Conservation (phyloP, 257 asterid genomes). For the Perilla frutescens region DNA sequence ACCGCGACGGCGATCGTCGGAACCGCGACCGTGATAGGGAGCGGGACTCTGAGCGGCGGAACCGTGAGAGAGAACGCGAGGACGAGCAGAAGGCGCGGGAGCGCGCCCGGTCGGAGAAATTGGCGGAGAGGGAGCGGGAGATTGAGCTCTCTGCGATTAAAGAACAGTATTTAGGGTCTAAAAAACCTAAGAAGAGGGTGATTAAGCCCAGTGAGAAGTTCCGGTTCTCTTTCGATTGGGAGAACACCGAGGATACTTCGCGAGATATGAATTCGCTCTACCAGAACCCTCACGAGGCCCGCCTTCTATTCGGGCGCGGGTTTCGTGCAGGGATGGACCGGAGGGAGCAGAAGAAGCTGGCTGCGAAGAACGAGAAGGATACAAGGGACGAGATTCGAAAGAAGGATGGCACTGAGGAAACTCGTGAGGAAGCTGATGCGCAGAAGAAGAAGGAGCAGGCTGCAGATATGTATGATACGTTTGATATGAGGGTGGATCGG, state of each 20-base stretch:
- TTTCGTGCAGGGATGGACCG: constrained; percentile 62
- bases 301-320: constrained; percentile 60
- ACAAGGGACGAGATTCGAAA: constrained; percentile 49
- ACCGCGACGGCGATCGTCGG: constrained; percentile 40
- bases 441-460: constrained; percentile 65
- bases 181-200: constrained; percentile 61
- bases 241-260: constrained; percentile 66
- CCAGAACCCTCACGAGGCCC: constrained; percentile 63
- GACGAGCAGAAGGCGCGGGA: constrained; percentile 59
- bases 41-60: constrained; percentile 52
- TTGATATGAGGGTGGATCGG: constrained; percentile 62
- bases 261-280: constrained; percentile 62
- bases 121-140: constrained; percentile 59
- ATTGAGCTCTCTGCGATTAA: constrained; percentile 59
- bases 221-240: constrained; percentile 64
- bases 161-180: constrained; percentile 59
- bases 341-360: constrained; percentile 64
- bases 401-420: constrained; percentile 57
- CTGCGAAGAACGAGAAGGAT: constrained; percentile 59
- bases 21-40: constrained; percentile 44
- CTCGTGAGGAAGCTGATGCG: constrained; percentile 60
- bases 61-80: constrained; percentile 57
- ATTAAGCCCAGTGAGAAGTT: constrained; percentile 61
- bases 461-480: constrained; percentile 56
- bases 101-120: constrained; percentile 58